phyloP scores from a whole-genome alignment of 257 asterid species.

The Anisodus acutangulus region DNA sequence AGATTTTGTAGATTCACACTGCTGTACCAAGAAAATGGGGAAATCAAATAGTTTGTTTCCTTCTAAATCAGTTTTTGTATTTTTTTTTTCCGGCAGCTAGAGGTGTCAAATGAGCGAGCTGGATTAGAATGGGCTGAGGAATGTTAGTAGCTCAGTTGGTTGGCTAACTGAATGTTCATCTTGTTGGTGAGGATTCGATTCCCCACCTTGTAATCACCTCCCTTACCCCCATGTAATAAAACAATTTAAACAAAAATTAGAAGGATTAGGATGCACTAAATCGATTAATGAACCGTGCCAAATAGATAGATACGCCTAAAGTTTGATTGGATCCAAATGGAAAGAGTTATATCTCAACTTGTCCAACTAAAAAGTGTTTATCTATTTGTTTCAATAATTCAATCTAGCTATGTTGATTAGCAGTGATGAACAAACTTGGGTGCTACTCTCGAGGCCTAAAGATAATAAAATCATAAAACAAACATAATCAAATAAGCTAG shows the following conservation, averaged over 20 bases:
- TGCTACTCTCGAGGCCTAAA: too few species aligned
- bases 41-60: not conserved
- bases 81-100: not conserved
- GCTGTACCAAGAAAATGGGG: constrained; percentile 18
- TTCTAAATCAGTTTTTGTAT: not conserved
- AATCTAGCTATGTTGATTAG: too few species aligned
- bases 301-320: not conserved
- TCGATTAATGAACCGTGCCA: not conserved
- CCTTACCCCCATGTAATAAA: too few species aligned
- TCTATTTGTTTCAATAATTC: too few species aligned
- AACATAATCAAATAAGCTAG: too few species aligned
- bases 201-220: not conserved
- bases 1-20: constrained; percentile 18
- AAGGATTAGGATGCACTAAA: not conserved
- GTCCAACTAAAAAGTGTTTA: too few species aligned
- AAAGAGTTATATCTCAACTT: constrained; percentile 30
- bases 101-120: not conserved
- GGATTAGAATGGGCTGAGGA: not conserved
- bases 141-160: not conserved
- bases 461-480: too few species aligned
- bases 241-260: too few species aligned
- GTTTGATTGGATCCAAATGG: not conserved
- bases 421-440: too few species aligned
- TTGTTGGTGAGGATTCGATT: too few species aligned
- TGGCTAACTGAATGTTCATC: too few species aligned